A percentile compares a stretch with the other conserved stretches of the same genome.
Evolutionary conservation across 2,329 filamentous ascomycete species (phyloP).

Genomic region (Colletotrichum cuscutae): DNA sequence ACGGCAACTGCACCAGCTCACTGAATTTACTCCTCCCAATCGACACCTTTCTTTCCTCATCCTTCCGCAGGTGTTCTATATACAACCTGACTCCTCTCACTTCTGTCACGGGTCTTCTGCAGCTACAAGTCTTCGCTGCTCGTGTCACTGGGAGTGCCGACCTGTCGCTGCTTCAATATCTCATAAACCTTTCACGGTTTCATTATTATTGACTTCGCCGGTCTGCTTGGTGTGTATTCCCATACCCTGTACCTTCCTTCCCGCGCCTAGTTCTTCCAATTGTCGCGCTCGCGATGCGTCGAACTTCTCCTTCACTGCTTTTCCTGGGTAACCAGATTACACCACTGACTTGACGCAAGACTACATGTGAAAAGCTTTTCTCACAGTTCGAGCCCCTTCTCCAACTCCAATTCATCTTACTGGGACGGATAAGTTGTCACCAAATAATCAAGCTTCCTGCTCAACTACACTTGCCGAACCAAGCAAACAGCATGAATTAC

Average conservation of each 20-base stretch:
- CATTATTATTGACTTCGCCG: neutral
- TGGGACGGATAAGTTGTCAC: too few relatives aligned
- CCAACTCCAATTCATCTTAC: too few relatives aligned
- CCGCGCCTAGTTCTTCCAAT: neutral
- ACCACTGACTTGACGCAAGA: neutral
- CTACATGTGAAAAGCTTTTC: too few relatives aligned
- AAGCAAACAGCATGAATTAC: neutral
- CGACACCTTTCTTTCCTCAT: neutral
- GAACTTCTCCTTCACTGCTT: too few relatives aligned
- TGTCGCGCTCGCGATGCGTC: neutral
- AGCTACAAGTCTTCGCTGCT: neutral
- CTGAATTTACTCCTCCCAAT: neutral
- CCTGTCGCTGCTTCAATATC: neutral
- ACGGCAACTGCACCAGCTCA: neutral
- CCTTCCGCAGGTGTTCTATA: neutral
- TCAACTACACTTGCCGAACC: neutral
- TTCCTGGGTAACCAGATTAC: too few relatives aligned
- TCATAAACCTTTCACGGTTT: neutral
- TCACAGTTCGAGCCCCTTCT: too few relatives aligned
- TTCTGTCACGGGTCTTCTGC: neutral
- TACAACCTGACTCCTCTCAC: too few relatives aligned
- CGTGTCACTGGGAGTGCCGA: neutral
- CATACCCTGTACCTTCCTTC: neutral
- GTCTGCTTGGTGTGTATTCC: neutral
- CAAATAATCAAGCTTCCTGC: too few relatives aligned